Conservation (phyloP, 192 early-diverging fungal species). For the Ambispora gerdemannii region DNA sequence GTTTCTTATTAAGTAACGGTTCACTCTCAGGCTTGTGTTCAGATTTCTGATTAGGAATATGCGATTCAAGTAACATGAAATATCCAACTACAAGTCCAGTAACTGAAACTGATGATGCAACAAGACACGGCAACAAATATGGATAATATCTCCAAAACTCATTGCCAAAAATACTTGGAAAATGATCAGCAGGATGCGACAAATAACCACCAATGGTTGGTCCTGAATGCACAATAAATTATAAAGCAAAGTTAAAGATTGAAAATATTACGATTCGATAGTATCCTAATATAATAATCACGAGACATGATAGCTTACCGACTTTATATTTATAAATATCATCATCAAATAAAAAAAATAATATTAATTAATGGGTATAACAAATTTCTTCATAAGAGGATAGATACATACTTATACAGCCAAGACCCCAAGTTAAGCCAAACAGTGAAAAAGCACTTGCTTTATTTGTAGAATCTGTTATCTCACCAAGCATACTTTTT, state of each 20-base stretch:
- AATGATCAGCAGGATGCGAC: constrained; percentile 65
- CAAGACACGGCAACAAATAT: constrained; percentile 71
- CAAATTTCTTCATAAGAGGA: not conserved
- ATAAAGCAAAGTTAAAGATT: too few relatives aligned
- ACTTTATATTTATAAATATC: too few relatives aligned
- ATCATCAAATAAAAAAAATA: too few relatives aligned
- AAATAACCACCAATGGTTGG: constrained; percentile 82
- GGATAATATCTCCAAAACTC: constrained; percentile 64
- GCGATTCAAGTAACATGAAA: too few relatives aligned
- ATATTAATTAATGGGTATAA: constrained; percentile 5
- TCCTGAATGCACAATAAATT: too few relatives aligned
- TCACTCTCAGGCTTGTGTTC: not conserved
- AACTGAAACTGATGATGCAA: constrained; percentile 56
- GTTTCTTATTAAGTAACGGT: not conserved
- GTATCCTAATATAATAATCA: too few relatives aligned
- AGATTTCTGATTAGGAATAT: constrained; percentile 34
- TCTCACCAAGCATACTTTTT: too few relatives aligned
- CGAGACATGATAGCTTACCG: too few relatives aligned
- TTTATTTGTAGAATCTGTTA: too few relatives aligned
- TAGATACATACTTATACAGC: constrained; percentile 43
- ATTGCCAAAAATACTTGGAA: constrained; percentile 59
- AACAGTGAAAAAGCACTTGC: constrained; percentile 11
- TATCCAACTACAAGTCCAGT: constrained; percentile 63
- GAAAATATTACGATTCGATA: too few relatives aligned
- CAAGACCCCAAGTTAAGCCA: constrained; percentile 35